Conservation (phyloP, 1,139 yeast genomes). For the Pichia sp. region DNA sequence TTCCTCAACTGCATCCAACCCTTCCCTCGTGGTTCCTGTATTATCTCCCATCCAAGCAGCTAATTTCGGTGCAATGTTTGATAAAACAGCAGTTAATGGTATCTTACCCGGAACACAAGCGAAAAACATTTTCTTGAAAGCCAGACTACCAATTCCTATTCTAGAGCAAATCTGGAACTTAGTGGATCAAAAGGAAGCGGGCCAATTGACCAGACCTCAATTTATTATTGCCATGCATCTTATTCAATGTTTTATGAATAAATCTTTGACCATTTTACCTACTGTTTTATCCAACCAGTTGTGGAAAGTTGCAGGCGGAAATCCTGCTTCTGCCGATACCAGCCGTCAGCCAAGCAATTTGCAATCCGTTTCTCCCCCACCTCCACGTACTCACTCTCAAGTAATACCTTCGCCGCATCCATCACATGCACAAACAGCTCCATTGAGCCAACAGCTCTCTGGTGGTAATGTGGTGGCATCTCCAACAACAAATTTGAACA, state of each 20-base stretch:
- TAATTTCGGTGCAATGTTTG: constrained; percentile 69
- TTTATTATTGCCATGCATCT: constrained; percentile 94
- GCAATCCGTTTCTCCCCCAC: constrained; percentile 12
- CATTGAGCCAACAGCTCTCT: constrained; percentile 21
- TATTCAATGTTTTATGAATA: constrained; percentile 72
- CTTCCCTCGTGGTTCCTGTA: constrained; percentile 44
- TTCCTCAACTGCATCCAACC: neutral
- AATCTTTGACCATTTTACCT: constrained; percentile 52
- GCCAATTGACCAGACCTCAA: constrained; percentile 65
- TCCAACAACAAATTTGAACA: constrained; percentile 46
- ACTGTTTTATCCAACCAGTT: constrained; percentile 59
- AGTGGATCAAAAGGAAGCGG: constrained; percentile 72
- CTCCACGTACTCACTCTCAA: constrained; percentile 4
- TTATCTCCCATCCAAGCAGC: constrained; percentile 62
- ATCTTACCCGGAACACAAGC: constrained; percentile 72
- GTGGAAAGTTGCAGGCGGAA: constrained; percentile 46
- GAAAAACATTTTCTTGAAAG: constrained; percentile 79
- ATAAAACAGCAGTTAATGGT: constrained; percentile 60
- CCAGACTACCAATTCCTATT: constrained; percentile 69
- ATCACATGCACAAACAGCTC: constrained; percentile 7
- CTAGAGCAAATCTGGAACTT: constrained; percentile 87
- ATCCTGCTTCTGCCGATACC: neutral
- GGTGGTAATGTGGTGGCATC: constrained; percentile 21
- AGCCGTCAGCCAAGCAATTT: neutral
- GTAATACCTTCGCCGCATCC: neutral